phyloP scores from a whole-genome alignment of 768 basidiomycete species.

The Lactifluus volemus region DNA sequence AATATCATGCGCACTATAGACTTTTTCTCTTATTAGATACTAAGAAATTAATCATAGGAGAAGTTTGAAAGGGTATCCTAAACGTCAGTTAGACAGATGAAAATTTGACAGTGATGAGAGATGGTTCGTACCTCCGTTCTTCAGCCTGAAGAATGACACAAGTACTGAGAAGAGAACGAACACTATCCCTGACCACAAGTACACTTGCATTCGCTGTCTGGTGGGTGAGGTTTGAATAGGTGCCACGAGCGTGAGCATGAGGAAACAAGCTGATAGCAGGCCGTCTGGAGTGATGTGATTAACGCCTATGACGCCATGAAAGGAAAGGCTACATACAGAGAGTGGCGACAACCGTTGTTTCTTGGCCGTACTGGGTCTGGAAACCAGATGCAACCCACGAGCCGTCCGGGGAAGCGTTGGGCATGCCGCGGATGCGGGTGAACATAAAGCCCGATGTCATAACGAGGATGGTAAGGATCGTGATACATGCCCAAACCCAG shows the following conservation, averaged over 20 bases:
- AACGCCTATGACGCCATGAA: not conserved
- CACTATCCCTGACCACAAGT: slow-evolving; percentile 78
- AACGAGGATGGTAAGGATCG: slow-evolving; percentile 54
- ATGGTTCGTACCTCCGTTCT: slow-evolving; percentile 61
- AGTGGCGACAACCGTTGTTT: slow-evolving; percentile 77
- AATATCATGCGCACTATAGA: slow-evolving; percentile 16
- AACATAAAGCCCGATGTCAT: slow-evolving; percentile 98
- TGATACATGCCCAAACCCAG: slow-evolving; percentile 68
- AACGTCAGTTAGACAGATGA: slow-evolving; percentile 2
- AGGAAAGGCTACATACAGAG: slow-evolving; percentile 56
- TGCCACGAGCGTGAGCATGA: slow-evolving; percentile 72
- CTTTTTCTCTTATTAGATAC: slow-evolving; percentile 14
- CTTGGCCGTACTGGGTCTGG: slow-evolving; percentile 86
- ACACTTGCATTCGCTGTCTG: slow-evolving; percentile 79
- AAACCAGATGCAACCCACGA: slow-evolving; percentile 85
- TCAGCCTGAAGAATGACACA: slow-evolving; percentile 79
- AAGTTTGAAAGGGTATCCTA: slow-evolving; percentile 77
- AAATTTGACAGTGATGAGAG: not conserved
- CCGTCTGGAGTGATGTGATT: slow-evolving; percentile 53
- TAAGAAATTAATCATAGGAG: slow-evolving; percentile 39
- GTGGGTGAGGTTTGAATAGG: slow-evolving; percentile 65
- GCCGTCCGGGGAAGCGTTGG: slow-evolving; percentile 54
- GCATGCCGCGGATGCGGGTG: slow-evolving; percentile 77
- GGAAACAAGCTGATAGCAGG: slow-evolving; percentile 63
- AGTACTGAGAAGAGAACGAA: slow-evolving; percentile 83